phyloP scores from a whole-genome alignment of 2,329 filamentous ascomycete genomes.

The Chaetomium sp. region DNA sequence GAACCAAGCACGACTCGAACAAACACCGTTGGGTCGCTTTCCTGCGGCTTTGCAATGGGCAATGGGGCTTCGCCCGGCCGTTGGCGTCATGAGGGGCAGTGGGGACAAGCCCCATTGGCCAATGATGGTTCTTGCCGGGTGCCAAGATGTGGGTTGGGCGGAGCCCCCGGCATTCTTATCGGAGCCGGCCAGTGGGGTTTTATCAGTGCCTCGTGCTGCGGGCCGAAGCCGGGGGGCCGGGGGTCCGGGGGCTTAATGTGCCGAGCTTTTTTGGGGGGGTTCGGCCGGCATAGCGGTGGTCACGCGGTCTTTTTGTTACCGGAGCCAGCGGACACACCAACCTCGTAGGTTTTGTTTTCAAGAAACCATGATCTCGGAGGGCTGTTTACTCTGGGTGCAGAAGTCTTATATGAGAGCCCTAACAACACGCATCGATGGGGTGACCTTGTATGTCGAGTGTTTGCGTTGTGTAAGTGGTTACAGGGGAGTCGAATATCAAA shows the following conservation, averaged over 20 bases:
- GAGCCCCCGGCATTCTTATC: constrained; percentile 7
- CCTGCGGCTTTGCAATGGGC: constrained; percentile 23
- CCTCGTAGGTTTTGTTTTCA: no score
- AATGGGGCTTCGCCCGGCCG: background rate
- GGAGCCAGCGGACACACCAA: no score
- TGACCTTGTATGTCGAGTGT: no score
- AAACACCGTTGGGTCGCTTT: constrained; percentile 23
- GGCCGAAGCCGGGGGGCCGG: background rate
- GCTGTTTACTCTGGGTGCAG: no score
- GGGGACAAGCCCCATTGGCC: constrained; percentile 14
- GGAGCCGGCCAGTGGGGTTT: background rate
- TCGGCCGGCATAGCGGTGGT: background rate
- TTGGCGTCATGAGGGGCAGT: constrained; percentile 14
- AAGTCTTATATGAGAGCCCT: no score
- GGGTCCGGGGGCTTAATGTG: background rate
- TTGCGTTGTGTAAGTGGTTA: no score
- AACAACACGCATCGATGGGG: no score
- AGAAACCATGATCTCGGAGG: no score
- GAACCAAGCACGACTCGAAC: no score
- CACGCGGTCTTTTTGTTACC: background rate
- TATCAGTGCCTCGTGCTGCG: no score
- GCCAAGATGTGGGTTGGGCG: constrained; percentile 1
- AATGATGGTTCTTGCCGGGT: constrained; percentile 6
- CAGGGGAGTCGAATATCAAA: no score
- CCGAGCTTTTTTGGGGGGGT: background rate